A percentile compares a stretch with the other conserved stretches of the same genome.
Conservation (phyloP, 2,329 filamentous ascomycete species). For the Trichoderma sp. region DNA sequence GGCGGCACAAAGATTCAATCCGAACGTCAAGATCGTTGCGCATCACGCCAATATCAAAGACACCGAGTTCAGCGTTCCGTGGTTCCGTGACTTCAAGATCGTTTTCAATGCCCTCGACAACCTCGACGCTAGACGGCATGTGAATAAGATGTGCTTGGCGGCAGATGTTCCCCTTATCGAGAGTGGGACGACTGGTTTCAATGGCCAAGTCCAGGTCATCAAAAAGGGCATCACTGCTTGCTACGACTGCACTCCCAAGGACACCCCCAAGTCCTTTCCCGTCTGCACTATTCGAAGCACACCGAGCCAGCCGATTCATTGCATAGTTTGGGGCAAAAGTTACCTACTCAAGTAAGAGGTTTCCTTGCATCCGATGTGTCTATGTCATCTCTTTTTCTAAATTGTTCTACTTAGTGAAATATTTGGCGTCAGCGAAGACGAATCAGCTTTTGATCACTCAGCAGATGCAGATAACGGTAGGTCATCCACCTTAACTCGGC, state of each 20-base stretch:
- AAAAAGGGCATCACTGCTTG: slow-evolving; percentile 89
- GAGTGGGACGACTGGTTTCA: slow-evolving; percentile 96
- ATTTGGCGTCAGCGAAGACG: slow-evolving; percentile 87
- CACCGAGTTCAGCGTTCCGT: slow-evolving; percentile 75
- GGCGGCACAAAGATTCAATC: slow-evolving; percentile 86
- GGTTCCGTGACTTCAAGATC: slow-evolving; percentile 78
- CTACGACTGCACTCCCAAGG: slow-evolving; percentile 91
- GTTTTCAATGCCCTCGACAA: slow-evolving; percentile 99
- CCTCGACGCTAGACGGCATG: slow-evolving; percentile 85
- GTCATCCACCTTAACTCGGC: slow-evolving; percentile 19
- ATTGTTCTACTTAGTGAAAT: slow-evolving; percentile 55
- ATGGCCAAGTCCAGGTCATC: slow-evolving; percentile 96
- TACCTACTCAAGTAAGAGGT: slow-evolving; percentile 71
- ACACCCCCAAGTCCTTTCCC: slow-evolving; percentile 86
- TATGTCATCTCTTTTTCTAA: neutral
- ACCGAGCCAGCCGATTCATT: slow-evolving; percentile 93
- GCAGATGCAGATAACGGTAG: slow-evolving; percentile 75
- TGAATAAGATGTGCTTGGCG: slow-evolving; percentile 95
- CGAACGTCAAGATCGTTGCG: slow-evolving; percentile 78
- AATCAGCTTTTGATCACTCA: slow-evolving; percentile 74
- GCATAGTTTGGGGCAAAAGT: slow-evolving; percentile 98
- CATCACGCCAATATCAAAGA: slow-evolving; percentile 97
- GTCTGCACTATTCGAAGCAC: slow-evolving; percentile 97
- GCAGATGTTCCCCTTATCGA: slow-evolving; percentile 89
- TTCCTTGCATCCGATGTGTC: neutral